Percentiles rank a stretch among this genome's conserved stretches.
Evolutionary conservation across 768 basidiomycete genomes (phyloP).

Genomic region (Panaeolus cyanescens): DNA sequence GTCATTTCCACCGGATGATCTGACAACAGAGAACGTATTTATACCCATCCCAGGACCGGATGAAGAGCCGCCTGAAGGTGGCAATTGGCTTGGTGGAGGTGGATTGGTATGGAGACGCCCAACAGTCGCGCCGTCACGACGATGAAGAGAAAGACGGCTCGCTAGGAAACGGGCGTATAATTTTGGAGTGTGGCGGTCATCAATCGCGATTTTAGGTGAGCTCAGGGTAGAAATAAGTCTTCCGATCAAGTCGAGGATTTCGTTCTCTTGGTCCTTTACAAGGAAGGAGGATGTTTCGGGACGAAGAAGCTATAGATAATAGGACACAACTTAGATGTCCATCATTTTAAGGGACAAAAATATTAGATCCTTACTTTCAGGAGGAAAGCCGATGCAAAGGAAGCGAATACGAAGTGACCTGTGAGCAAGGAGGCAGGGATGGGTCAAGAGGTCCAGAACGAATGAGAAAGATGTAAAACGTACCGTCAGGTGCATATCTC

Average conservation of each 20-base stretch:
- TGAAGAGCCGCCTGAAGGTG: slow-evolving; percentile 11
- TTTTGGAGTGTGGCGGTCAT: slow-evolving; percentile 79
- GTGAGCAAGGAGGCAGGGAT: not conserved
- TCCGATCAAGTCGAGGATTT: slow-evolving; percentile 73
- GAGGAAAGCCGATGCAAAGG: slow-evolving; percentile 83
- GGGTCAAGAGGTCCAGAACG: not conserved
- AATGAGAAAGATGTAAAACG: slow-evolving; percentile 10
- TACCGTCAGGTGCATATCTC: slow-evolving; percentile 79
- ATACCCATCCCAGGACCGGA: slow-evolving; percentile 20
- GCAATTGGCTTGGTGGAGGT: slow-evolving; percentile 37
- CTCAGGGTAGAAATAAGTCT: slow-evolving; percentile 72
- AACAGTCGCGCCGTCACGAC: slow-evolving; percentile 64
- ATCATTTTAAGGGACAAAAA: not conserved
- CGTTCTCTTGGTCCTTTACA: slow-evolving; percentile 60
- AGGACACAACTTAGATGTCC: not conserved
- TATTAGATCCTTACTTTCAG: slow-evolving; percentile 56
- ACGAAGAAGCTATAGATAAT: slow-evolving; percentile 54
- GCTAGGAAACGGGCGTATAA: slow-evolving; percentile 81
- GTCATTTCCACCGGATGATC: slow-evolving; percentile 15
- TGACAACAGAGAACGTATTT: slow-evolving; percentile 28
- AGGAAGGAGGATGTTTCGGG: slow-evolving; percentile 72
- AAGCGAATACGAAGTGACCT: slow-evolving; percentile 79
- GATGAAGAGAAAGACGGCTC: slow-evolving; percentile 66
- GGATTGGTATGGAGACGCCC: slow-evolving; percentile 56
- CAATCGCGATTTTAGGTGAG: slow-evolving; percentile 74